Evolutionary conservation across 371 early-diverging fungal genomes (phyloP).

Genomic region (Dinochytrium kinnereticum): DNA sequence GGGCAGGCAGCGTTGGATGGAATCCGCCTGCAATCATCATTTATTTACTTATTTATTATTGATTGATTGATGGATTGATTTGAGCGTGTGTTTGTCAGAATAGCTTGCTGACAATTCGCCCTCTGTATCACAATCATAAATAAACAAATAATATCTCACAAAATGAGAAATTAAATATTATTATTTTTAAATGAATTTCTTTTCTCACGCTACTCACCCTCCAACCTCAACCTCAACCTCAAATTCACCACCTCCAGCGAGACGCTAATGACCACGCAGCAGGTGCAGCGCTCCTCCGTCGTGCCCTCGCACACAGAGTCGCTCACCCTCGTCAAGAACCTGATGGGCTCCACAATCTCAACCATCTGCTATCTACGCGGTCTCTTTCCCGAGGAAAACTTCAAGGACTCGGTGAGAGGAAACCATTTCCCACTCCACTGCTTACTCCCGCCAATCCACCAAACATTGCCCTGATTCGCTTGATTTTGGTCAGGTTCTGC

Average conservation of each 20-base stretch:
- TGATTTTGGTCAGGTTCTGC: too few species aligned
- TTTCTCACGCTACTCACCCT: not conserved
- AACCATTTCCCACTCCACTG: too few species aligned
- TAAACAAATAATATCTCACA: too few species aligned
- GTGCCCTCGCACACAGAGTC: slow-evolving; percentile 29
- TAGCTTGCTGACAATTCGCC: not conserved
- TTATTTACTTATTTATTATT: not conserved
- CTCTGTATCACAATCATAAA: too few species aligned
- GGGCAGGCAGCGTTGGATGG: not conserved
- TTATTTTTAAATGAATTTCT: not conserved
- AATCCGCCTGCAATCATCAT: not conserved
- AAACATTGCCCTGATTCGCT: too few species aligned
- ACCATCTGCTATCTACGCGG: slow-evolving; percentile 45
- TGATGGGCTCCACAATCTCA: slow-evolving; percentile 38
- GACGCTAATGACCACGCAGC: not conserved
- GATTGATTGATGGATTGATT: not conserved
- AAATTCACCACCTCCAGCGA: too few species aligned
- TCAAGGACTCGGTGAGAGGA: slow-evolving; percentile 47
- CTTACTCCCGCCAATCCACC: too few species aligned
- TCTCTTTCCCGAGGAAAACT: slow-evolving; percentile 48
- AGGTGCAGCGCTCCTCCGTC: not conserved
- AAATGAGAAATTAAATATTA: not conserved
- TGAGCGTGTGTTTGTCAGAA: not conserved
- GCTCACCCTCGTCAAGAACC: slow-evolving; percentile 41
- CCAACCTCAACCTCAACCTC: not conserved